Evolutionary conservation across 2,329 filamentous ascomycete species (phyloP).

Genomic region (Pseudogymnoascus sp.): DNA sequence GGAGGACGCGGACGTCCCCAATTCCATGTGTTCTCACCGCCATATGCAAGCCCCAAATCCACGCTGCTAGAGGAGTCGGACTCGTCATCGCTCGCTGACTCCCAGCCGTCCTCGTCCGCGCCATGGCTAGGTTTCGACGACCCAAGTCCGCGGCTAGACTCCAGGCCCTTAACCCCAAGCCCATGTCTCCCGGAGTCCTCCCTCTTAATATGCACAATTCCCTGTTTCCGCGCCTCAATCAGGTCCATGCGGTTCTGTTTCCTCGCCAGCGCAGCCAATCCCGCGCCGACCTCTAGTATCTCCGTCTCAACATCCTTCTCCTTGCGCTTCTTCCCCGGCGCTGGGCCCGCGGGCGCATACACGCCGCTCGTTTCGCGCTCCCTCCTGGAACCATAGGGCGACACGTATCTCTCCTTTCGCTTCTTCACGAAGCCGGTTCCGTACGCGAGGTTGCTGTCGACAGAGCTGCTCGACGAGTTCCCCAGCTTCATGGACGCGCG

Average conservation of each 20-base stretch:
- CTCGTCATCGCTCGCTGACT: constrained; percentile 48
- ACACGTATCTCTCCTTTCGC: not conserved
- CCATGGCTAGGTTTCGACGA: constrained; percentile 26
- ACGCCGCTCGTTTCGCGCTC: not conserved
- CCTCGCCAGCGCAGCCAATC: constrained; percentile 38
- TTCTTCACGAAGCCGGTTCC: constrained; percentile 42
- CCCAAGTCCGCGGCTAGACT: constrained; percentile 20
- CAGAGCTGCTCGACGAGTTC: constrained; percentile 59
- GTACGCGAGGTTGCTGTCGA: constrained; percentile 62
- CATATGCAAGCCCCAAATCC: constrained; percentile 54
- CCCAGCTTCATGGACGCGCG: constrained; percentile 48
- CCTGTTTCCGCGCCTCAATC: constrained; percentile 25
- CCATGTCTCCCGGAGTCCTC: constrained; percentile 5
- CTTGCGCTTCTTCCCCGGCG: constrained; percentile 15
- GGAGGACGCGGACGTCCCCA: constrained; percentile 27
- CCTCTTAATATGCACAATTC: not conserved
- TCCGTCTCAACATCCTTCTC: constrained; percentile 33
- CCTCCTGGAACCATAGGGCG: not conserved
- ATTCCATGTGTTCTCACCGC: constrained; percentile 40
- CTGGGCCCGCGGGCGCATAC: not conserved
- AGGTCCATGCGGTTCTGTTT: constrained; percentile 30
- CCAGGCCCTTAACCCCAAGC: constrained; percentile 5
- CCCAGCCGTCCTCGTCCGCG: constrained; percentile 48
- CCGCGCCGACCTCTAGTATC: constrained; percentile 39
- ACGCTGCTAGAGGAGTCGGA: constrained; percentile 42